Conservation (phyloP, 257 asterid genomes). For the Ilex aquifolium region DNA sequence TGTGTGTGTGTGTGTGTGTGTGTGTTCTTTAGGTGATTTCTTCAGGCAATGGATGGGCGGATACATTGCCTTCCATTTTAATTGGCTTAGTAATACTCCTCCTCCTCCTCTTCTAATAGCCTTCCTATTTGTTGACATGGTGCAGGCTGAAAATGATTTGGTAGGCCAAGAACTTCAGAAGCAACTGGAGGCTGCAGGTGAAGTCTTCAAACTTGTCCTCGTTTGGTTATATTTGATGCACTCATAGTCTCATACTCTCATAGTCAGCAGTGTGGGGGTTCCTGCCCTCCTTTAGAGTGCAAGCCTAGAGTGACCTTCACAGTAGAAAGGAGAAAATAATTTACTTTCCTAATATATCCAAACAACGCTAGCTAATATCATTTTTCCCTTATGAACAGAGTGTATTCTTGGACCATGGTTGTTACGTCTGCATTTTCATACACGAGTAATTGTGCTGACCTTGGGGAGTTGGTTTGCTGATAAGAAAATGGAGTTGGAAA, state of each 20-base stretch:
- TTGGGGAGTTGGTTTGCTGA: too few relatives aligned
- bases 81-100: background rate
- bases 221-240: background rate
- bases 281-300: background rate
- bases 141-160: slow-evolving; percentile 83
- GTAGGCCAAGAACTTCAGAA: slow-evolving; percentile 87
- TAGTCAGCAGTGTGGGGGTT: background rate
- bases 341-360: background rate
- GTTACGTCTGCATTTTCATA: too few relatives aligned
- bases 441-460: too few relatives aligned
- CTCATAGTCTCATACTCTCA: background rate
- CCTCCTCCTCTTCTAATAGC: background rate
- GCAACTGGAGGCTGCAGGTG: slow-evolving; percentile 93
- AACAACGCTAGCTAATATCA: too few relatives aligned
- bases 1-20: background rate
- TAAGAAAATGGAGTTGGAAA: too few relatives aligned
- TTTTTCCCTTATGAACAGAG: too few relatives aligned
- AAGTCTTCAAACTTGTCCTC: slow-evolving; percentile 5
- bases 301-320: background rate
- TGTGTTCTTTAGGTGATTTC: slow-evolving; percentile 5
- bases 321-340: background rate
- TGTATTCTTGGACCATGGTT: too few relatives aligned
- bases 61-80: background rate
- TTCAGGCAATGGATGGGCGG: background rate
- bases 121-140: background rate